Base-by-base conservation (phyloP, 1,284 basidiomycete species). In the Uromyces viciae-fabae region DNA sequence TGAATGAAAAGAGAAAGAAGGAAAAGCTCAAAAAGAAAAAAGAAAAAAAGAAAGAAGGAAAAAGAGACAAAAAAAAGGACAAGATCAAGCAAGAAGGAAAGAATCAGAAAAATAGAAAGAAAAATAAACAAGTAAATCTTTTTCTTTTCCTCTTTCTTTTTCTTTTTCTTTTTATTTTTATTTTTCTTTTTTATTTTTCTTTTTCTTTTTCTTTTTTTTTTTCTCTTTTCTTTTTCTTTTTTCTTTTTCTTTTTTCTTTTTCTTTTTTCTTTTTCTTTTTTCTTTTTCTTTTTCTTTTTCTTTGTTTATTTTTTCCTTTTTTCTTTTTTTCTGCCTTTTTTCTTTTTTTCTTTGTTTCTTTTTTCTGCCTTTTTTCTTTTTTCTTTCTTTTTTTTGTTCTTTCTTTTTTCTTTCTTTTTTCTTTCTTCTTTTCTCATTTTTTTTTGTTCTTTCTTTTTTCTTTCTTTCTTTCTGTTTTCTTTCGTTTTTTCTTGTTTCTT, bases 181-280 rank as follows among this genome's bases (percentile, higher is more conserved):
- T n/a, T n/a, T n/a, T n/a, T n/a, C n/a, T n/a, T n/a, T n/a, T n/a
- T n/a, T n/a, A 49, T 49, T 49, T 49, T 11, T 11, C 46, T 11
- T 22, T 49, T 11, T 22, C 46, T 22, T 25, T 60, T 60, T 60
- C 28, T 60, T 25, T 60, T 60, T 60, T 60, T 60, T 25, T 60
- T 25, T 60, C 28, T 60, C 28, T n/a, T 60, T 60, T 25, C 28
- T 25, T 60, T 60, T 60, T 60, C 28, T 11, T 60, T 60, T 60
- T 60, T 60, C 14, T 60, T 25, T 60, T 60, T 60, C 14, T 60
- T 60, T 60, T 25, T 60, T 25, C 28, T 60, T 60, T 60, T 60
- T 11, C 28, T 60, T 60, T 60, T 60, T 25, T 60, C 31, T 60
- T 60, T 60, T 25, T 60, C 28, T 60, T 25, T 60, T 25, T 60